phyloP scores from a whole-genome alignment of 495 filamentous ascomycete genomes.

The Penicillium verhagenii region DNA sequence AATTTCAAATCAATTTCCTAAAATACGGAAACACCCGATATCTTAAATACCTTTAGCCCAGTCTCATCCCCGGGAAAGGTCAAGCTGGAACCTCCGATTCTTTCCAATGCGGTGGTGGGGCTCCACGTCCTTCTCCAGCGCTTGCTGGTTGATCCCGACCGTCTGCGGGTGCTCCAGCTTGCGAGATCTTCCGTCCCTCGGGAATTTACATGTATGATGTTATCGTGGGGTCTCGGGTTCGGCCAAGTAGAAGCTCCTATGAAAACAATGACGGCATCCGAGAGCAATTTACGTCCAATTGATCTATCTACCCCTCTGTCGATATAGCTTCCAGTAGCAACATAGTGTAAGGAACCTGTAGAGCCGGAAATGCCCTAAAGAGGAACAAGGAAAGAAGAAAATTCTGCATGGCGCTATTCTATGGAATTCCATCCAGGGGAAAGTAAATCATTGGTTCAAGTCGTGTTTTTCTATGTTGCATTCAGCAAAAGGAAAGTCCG shows the following conservation, averaged over 20 bases:
- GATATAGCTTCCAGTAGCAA: background rate
- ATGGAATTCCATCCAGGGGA: background rate
- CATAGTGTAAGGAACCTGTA: too few relatives aligned
- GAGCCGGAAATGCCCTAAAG: background rate
- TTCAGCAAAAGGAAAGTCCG: background rate
- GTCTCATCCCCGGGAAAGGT: conserved; percentile 29
- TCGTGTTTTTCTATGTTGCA: background rate
- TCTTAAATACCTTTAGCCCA: conserved; percentile 25
- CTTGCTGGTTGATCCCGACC: conserved; percentile 34
- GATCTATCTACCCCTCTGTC: background rate
- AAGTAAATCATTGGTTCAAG: background rate
- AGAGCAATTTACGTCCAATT: background rate
- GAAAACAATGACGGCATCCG: background rate
- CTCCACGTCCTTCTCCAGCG: conserved; percentile 26
- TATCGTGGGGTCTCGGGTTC: conserved; percentile 6
- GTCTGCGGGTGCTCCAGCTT: conserved; percentile 26
- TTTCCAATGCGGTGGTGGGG: conserved; percentile 46
- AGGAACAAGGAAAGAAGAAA: background rate
- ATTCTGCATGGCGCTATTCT: background rate
- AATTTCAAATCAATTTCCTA: conserved; percentile 9
- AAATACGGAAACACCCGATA: conserved; percentile 27
- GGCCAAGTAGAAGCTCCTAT: background rate
- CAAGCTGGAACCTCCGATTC: conserved; percentile 38
- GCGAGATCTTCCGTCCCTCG: conserved; percentile 49
- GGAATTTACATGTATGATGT: conserved; percentile 24